phyloP scores from a whole-genome alignment of 2,329 filamentous ascomycete genomes.

The Elsinoe batatas region DNA sequence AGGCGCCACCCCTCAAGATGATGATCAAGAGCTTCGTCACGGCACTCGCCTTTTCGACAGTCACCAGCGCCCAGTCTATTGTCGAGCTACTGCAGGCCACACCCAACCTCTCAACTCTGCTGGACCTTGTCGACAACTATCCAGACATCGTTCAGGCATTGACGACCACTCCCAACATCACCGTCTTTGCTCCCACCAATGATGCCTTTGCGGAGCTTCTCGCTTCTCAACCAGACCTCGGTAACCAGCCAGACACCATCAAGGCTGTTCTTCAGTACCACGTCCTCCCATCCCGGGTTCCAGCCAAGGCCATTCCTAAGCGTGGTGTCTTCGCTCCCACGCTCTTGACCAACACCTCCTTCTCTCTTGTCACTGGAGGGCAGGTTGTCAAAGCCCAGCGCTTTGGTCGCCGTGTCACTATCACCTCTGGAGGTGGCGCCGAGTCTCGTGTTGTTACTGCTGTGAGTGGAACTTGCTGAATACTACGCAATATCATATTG shows the following conservation, averaged over 20 bases:
- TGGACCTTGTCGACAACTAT: conserved; percentile 8
- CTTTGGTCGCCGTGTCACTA: conserved; percentile 34
- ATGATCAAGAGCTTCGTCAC: conserved; percentile 7
- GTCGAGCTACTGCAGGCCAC: conserved; percentile 8
- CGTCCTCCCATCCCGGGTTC: conserved; percentile 45
- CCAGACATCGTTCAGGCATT: conserved; percentile 8
- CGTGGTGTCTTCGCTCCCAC: conserved; percentile 36
- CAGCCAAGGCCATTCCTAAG: conserved; percentile 27
- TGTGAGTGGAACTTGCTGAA: conserved; percentile 37
- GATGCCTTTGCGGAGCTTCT: conserved; percentile 29
- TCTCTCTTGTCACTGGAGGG: conserved; percentile 50
- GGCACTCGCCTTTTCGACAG: conserved; percentile 5
- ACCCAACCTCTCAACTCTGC: conserved; percentile 6
- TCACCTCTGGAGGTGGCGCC: conserved; percentile 38
- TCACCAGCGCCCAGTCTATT: neutral
- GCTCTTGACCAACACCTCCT: conserved; percentile 41
- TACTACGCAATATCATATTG: conserved; percentile 31
- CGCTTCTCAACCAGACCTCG: conserved; percentile 13
- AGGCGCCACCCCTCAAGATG: neutral
- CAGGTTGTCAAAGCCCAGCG: conserved; percentile 45
- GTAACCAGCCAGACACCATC: conserved; percentile 20
- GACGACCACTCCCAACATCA: conserved; percentile 28
- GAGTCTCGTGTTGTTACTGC: conserved; percentile 8
- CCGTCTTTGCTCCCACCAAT: conserved; percentile 49
- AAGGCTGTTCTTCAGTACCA: conserved; percentile 40